Evolutionary conservation across 805 yeast species (phyloP).

Genomic region (Starmerella bombi): DNA sequence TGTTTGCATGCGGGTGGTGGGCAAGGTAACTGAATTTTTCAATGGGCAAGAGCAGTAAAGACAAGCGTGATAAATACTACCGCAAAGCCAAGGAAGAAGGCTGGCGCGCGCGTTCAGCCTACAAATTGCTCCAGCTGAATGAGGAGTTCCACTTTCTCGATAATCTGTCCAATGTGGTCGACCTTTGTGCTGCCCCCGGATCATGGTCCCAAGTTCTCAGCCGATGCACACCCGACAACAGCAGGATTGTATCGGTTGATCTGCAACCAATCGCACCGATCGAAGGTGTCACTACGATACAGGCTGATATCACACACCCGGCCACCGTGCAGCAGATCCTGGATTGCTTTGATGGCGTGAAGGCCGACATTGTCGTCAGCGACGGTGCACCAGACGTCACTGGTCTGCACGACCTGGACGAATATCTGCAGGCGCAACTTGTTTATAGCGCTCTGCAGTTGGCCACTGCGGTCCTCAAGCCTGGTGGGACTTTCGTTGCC

Average conservation of each 20-base stretch:
- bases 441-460: constrained; percentile 82
- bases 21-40: neutral
- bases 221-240: constrained; percentile 40
- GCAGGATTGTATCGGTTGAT: constrained; percentile 86
- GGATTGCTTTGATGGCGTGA: constrained; percentile 75
- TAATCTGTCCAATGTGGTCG: constrained; percentile 73
- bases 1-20: neutral
- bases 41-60: constrained; percentile 93
- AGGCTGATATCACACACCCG: constrained; percentile 97
- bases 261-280: constrained; percentile 96
- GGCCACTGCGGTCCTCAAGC: constrained; percentile 75
- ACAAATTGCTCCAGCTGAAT: constrained; percentile 77
- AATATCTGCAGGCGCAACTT: constrained; percentile 89
- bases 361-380: constrained; percentile 89
- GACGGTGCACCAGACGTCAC: constrained; percentile 99
- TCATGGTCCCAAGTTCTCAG: constrained; percentile 93
- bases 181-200: constrained; percentile 96
- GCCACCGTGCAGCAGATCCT: constrained; percentile 63
- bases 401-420: constrained; percentile 91
- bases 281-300: constrained; percentile 76
- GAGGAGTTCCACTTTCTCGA: constrained; percentile 75
- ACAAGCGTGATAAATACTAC: constrained; percentile 74
- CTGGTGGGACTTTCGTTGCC: constrained; percentile 90
- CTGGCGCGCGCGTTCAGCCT: constrained; percentile 94
- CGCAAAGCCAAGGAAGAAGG: constrained; percentile 96